phyloP scores from a whole-genome alignment of 768 basidiomycete species.

The Suillus luteus region DNA sequence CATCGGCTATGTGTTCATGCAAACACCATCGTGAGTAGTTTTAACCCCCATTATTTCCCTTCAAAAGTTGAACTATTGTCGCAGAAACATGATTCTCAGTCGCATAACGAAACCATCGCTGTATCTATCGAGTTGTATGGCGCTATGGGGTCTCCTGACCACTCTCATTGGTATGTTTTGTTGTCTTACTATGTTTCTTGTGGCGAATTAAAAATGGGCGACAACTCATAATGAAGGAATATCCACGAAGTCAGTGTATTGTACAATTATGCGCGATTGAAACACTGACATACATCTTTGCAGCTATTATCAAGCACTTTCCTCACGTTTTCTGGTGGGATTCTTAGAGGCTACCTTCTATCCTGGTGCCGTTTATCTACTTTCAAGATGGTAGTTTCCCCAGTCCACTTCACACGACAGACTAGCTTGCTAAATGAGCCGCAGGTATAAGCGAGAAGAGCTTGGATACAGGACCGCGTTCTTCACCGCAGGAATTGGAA shows the following conservation, averaged over 20 bases:
- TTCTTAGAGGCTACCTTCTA: slow-evolving; percentile 64
- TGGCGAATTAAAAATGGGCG: neutral
- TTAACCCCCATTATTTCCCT: neutral
- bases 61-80: neutral
- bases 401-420: neutral
- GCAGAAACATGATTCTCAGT: slow-evolving; percentile 66
- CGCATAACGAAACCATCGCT: slow-evolving; percentile 63
- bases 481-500: slow-evolving; percentile 67
- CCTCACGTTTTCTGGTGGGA: slow-evolving; percentile 72
- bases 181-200: slow-evolving; percentile 4
- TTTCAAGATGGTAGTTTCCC: slow-evolving; percentile 58
- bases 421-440: neutral
- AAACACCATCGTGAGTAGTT: slow-evolving; percentile 60
- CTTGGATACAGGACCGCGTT: slow-evolving; percentile 67
- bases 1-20: slow-evolving; percentile 72
- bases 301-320: slow-evolving; percentile 59
- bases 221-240: slow-evolving; percentile 31
- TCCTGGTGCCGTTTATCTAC: slow-evolving; percentile 62
- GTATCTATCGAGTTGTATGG: slow-evolving; percentile 64
- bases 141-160: slow-evolving; percentile 64
- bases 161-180: slow-evolving; percentile 44
- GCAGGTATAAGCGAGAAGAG: slow-evolving; percentile 66
- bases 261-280: neutral
- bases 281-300: slow-evolving; percentile 5
- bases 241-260: slow-evolving; percentile 27